Evolutionary conservation across 2,329 filamentous ascomycete genomes (phyloP).

Genomic region (Pseudogymnoascus sp.): DNA sequence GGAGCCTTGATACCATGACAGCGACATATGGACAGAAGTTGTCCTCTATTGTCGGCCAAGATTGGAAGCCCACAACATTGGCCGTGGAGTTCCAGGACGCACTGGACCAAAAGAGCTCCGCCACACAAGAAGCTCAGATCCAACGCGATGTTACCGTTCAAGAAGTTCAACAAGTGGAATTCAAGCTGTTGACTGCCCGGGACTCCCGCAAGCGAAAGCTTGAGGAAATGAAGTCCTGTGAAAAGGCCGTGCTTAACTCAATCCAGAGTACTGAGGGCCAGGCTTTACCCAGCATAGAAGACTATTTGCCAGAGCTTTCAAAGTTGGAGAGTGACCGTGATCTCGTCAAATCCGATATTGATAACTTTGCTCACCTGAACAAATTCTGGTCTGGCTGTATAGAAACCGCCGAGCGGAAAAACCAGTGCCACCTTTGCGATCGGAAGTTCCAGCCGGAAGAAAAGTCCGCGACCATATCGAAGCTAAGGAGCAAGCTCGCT

Average conservation of each 20-base stretch:
- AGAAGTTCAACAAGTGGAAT: conserved; percentile 71
- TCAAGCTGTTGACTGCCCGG: conserved; percentile 58
- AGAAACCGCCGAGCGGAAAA: conserved; percentile 56
- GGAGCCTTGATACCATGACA: conserved; percentile 69
- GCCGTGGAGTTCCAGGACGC: conserved; percentile 63
- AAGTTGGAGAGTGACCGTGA: conserved; percentile 45
- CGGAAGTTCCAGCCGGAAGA: conserved; percentile 58
- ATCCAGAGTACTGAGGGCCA: conserved; percentile 38
- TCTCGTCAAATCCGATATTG: conserved; percentile 53
- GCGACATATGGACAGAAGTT: conserved; percentile 69
- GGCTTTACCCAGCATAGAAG: conserved; percentile 40
- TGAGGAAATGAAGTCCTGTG: conserved; percentile 54
- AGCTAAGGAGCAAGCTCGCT: conserved; percentile 57
- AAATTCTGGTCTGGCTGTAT: conserved; percentile 67
- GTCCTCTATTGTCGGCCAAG: conserved; percentile 51
- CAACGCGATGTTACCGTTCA: conserved; percentile 63
- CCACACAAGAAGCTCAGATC: conserved; percentile 58
- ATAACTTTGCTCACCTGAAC: conserved; percentile 60
- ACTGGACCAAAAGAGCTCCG: conserved; percentile 49
- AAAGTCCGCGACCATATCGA: conserved; percentile 58
- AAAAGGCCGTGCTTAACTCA: conserved; percentile 47
- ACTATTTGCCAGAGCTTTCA: conserved; percentile 46
- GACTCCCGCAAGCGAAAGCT: conserved; percentile 59
- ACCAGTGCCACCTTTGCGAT: conserved; percentile 70
- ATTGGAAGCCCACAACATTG: conserved; percentile 64